Base-by-base conservation (phyloP, 78 protist species). In the Dictyostelium purpureum region DNA sequence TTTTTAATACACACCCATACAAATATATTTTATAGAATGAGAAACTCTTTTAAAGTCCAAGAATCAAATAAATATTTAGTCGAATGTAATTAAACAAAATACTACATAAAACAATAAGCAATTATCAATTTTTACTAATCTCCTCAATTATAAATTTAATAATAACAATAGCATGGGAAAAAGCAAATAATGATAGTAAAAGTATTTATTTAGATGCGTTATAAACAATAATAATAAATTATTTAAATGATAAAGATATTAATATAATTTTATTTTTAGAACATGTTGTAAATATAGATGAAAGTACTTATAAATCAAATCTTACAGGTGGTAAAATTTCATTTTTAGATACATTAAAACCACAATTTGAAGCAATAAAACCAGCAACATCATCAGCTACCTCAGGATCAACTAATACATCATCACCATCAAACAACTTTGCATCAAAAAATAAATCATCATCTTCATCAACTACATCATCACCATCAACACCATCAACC, bases 91-190 rank as follows among this genome's bases (percentile, higher is more conserved):
- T n/a, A n/a, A n/a, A n/a, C n/a, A n/a, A n/a, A n/a, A n/a, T n/a
- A n/a, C n/a, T n/a, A n/a, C n/a, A n/a, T n/a, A n/a, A n/a, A n/a
- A n/a, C n/a, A n/a, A n/a, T n/a, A n/a, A n/a, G n/a, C n/a, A n/a
- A n/a, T n/a, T n/a, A n/a, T n/a, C n/a, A n/a, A n/a, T n/a, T n/a
- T n/a, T n/a, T n/a, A n/a, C n/a, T n/a, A n/a, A n/a, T n/a, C n/a
- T n/a, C n/a, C n/a, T n/a, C n/a, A n/a, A n/a, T n/a, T n/a, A n/a
- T n/a, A n/a, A n/a, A n/a, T n/a, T n/a, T n/a, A n/a, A n/a, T n/a
- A n/a, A n/a, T n/a, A n/a, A n/a, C n/a, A n/a, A n/a, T 61, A 61
- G 69, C 69, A 61, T 61, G 69, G 69, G 69, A 61, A 2, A 61
- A 61, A 31, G 69, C 69, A 61, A 31, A 61, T 31, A 35, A 61